Conservation (phyloP, 805 yeast species). For the Wickerhamomyces hampshirensis region DNA sequence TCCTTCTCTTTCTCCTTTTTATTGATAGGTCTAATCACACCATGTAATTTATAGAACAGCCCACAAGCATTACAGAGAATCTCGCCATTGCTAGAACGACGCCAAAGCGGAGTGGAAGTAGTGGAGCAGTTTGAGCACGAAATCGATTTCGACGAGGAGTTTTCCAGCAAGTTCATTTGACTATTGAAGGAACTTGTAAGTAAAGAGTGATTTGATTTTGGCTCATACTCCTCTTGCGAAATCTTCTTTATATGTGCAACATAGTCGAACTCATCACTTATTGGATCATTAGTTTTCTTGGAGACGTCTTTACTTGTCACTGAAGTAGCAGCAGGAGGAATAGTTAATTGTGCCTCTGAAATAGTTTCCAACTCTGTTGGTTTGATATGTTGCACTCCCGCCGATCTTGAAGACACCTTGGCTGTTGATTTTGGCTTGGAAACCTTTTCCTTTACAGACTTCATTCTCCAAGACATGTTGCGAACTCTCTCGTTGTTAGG, state of each 20-base stretch:
- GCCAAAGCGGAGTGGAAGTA: constrained; percentile 90
- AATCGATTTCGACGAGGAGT: constrained; percentile 4
- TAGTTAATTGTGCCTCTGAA: too few species aligned
- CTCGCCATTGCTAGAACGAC: constrained; percentile 84
- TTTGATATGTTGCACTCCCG: too few species aligned
- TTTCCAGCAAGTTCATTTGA: constrained; percentile 9
- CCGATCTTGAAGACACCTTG: not conserved
- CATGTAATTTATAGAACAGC: constrained; percentile 83
- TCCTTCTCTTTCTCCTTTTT: constrained; percentile 11
- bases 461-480: constrained; percentile 16
- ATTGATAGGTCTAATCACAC: constrained; percentile 71
- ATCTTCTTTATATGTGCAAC: constrained; percentile 55
- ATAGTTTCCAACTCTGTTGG: too few species aligned
- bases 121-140: constrained; percentile 85
- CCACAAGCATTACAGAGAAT: constrained; percentile 97
- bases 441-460: constrained; percentile 4
- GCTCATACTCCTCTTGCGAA: constrained; percentile 31
- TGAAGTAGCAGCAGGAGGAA: too few species aligned
- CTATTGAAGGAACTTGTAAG: constrained; percentile 12
- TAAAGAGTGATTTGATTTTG: constrained; percentile 11
- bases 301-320: not conserved
- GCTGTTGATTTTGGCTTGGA: constrained; percentile 1
- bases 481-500: constrained; percentile 12
- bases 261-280: constrained; percentile 53
- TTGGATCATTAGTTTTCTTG: constrained; percentile 22